Evolutionary conservation across 768 basidiomycete species (phyloP).

Genomic region (Tulasnella calospora): DNA sequence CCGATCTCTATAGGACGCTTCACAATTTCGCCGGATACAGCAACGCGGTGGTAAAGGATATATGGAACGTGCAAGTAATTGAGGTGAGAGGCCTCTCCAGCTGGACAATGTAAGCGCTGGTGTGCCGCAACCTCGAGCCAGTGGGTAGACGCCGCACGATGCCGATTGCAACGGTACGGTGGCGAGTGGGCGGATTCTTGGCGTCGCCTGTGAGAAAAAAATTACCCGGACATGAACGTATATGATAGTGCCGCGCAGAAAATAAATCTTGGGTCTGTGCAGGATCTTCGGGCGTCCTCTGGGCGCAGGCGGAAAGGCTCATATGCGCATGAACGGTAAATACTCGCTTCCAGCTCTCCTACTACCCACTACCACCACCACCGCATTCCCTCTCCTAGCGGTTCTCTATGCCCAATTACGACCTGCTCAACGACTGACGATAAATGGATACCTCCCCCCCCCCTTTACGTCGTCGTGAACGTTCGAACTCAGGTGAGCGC

Average conservation of each 20-base stretch:
- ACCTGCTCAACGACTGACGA: neutral
- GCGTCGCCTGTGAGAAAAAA: neutral
- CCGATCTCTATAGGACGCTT: neutral
- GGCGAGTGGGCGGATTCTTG: neutral
- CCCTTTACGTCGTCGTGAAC: neutral
- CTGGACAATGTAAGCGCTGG: neutral
- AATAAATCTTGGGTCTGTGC: neutral
- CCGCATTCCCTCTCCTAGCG: neutral
- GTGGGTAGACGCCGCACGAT: neutral
- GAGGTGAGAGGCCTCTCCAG: neutral
- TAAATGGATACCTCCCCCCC: neutral
- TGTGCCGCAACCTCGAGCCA: conserved; percentile 1
- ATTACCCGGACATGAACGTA: neutral
- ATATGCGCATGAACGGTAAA: neutral
- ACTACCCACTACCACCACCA: neutral
- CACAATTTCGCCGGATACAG: neutral
- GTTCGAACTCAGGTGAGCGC: neutral
- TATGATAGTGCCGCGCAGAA: neutral
- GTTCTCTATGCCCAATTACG: neutral
- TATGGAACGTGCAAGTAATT: neutral
- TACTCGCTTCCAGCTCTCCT: neutral
- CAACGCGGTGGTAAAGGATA: neutral
- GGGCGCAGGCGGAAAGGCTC: neutral
- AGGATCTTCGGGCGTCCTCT: neutral
- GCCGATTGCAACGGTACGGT: neutral